Evolutionary conservation across 768 basidiomycete species (phyloP), one percentile per base, ranked within the genome.

Genomic region (Chiua virens): DNA sequence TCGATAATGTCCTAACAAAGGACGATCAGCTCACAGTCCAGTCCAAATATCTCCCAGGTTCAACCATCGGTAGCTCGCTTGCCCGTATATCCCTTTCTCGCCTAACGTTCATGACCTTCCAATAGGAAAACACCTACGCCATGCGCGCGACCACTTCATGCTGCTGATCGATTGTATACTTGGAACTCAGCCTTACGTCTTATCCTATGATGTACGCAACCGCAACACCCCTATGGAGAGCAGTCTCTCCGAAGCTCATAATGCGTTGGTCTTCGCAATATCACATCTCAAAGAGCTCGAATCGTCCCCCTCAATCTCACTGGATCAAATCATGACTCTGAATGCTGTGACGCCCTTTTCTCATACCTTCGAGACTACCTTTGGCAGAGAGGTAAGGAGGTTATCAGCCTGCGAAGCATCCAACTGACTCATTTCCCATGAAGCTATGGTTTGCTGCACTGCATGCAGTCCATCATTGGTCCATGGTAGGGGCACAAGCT

Each of bases 391-490:
- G 75, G 90, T 89, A 59, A 58, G 71, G 20, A 21, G 10, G 7
- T 38, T 42, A 22, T 30, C 30, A 10, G 21, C 25, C 27, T 6
- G 15, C 30, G 14, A 36, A 37, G 3, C 15, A 9, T 37, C 13
- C 35, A 45, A 52, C 51, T 57, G 36, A 57, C 35, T 41, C 30
- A 27, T 14, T 25, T 37, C 27, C 34, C 38, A 42, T 58, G 28
- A 45, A 92, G 89, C 71, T 93, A 17, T 93, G 91, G 91, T 93
- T 93, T 66, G 80, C 83, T n/a, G 83, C 78, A 21, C 70, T 93
- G 28, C 91, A 93, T 62, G 90, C 90, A 38, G 86, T 93, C 22
- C 91, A 93, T 69, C 91, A 93, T 64, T 93, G 89, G 89, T 90
- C 89, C 18, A 91, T 91, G 87, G 88, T 89, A 64, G 57, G 79